Evolutionary conservation across 2,329 filamentous ascomycete species (phyloP), one percentile per base, ranked within the genome.

Genomic region (Xylaria sp.): DNA sequence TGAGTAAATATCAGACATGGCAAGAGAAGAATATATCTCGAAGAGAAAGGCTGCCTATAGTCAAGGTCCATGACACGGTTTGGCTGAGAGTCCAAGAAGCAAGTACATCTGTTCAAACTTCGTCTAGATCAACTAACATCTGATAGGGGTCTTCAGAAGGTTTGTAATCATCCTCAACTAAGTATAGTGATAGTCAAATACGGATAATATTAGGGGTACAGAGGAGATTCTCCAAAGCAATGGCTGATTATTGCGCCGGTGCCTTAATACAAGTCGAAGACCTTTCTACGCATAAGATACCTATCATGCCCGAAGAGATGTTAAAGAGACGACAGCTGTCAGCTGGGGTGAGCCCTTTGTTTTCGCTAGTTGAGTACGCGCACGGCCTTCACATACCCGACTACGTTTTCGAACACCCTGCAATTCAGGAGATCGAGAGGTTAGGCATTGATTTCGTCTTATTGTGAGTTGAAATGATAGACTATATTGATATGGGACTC

Each of bases 331-430:
- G 68, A 22, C 66, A 65, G 38, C 29, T 65, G 6, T 67, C 68
- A 3, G 60, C 61, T 0, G 68, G 63, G 3, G 66, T 63, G 17
- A 61, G 42, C 17, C 66, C 66, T 3, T 33, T 70, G 3, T 69
- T 60, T 38, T 4, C 63, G 0, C 42, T 70, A 1, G 53, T 70
- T 3, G 68, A 70, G 54, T 70, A 69, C 33, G 66, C 66, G 1
- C 47, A 65, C 29, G 36, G 22, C 9, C 45, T 70, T n/a, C 50
- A 17, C 9, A 53, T 70, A 45, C 63, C 63, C 1, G 66, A 68
- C 20, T 53, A 60, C 29, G 63, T 68, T 25, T 68, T 68, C 51
- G 63, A 66, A n/a, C 63, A 68, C 29, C 59, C 58, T 4, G 27
- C 36, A 13, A 68, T 68, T 11, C 58, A 47, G 39, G 58, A 66